Evolutionary conservation across 2,329 filamentous ascomycete species (phyloP).

Genomic region (Colletotrichum australisinense): DNA sequence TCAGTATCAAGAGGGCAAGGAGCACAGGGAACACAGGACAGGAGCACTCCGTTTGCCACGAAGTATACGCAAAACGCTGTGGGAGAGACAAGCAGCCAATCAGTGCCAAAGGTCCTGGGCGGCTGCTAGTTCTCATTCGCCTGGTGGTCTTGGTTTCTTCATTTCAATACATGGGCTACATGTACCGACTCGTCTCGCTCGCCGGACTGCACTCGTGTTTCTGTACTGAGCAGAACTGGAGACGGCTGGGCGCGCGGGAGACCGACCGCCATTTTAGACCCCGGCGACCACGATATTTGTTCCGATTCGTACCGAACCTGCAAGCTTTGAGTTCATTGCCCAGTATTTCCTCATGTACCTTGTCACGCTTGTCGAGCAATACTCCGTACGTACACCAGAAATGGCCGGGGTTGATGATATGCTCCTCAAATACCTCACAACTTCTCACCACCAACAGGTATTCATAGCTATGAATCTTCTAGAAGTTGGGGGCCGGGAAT

Average conservation of each 20-base stretch:
- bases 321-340: slow-evolving; percentile 16
- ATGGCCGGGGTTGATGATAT: background rate
- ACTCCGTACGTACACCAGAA: background rate
- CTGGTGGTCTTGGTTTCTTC: slow-evolving; percentile 11
- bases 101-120: background rate
- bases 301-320: slow-evolving; percentile 30
- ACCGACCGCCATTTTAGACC: slow-evolving; percentile 32
- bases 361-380: background rate
- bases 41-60: background rate
- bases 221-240: slow-evolving; percentile 1
- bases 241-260: slow-evolving; percentile 10
- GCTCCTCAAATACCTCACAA: background rate
- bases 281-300: slow-evolving; percentile 21
- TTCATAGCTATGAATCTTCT: slow-evolving; percentile 10
- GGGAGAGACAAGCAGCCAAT: background rate
- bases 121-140: slow-evolving; percentile 8
- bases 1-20: background rate
- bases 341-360: slow-evolving; percentile 5
- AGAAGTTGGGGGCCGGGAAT: slow-evolving; percentile 23
- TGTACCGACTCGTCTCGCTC: slow-evolving; percentile 24
- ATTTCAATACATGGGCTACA: slow-evolving; percentile 14
- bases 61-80: slow-evolving; percentile 8
- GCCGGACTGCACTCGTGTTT: slow-evolving; percentile 20
- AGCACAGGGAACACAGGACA: slow-evolving; percentile 8
- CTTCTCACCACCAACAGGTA: background rate